phyloP scores from a whole-genome alignment of 2,329 filamentous ascomycete genomes.

The Exophiala aquamarina region DNA sequence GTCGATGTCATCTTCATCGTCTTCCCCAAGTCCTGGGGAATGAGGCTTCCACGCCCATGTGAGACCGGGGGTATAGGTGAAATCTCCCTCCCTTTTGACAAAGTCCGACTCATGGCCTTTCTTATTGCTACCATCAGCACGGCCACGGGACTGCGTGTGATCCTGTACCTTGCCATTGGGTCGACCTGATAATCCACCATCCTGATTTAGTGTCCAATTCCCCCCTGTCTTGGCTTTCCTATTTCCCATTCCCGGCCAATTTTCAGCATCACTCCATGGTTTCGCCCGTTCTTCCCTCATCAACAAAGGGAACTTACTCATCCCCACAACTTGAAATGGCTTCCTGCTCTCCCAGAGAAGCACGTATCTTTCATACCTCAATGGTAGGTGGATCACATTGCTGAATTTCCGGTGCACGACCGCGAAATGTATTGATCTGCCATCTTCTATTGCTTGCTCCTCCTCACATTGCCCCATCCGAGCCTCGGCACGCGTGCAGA shows the following conservation, averaged over 20 bases:
- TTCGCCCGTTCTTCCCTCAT: constrained; percentile 38
- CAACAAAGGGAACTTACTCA: constrained; percentile 36
- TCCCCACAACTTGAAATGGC: constrained; percentile 38
- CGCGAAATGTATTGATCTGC: constrained; percentile 34
- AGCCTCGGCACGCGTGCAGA: constrained; percentile 31
- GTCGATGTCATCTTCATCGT: constrained; percentile 25
- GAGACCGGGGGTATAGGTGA: constrained; percentile 42
- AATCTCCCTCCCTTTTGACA: constrained; percentile 32
- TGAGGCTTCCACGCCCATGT: constrained; percentile 35
- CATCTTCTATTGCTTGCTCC: constrained; percentile 11
- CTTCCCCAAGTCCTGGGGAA: constrained; percentile 1
- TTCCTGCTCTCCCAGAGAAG: constrained; percentile 37
- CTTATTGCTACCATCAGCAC: too few species aligned
- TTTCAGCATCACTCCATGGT: constrained; percentile 36
- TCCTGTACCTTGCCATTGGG: too few species aligned
- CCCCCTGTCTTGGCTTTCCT: background rate
- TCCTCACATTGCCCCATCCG: constrained; percentile 17
- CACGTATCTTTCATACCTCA: constrained; percentile 41
- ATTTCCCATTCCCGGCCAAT: constrained; percentile 30
- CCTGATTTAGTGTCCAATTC: constrained; percentile 2
- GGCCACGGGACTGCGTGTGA: too few species aligned
- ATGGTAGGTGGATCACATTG: constrained; percentile 35
- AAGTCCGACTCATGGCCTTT: constrained; percentile 3
- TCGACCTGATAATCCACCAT: background rate
- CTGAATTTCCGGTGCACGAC: constrained; percentile 39